phyloP scores from a whole-genome alignment of 768 basidiomycete genomes.

The Serendipita sp. region DNA sequence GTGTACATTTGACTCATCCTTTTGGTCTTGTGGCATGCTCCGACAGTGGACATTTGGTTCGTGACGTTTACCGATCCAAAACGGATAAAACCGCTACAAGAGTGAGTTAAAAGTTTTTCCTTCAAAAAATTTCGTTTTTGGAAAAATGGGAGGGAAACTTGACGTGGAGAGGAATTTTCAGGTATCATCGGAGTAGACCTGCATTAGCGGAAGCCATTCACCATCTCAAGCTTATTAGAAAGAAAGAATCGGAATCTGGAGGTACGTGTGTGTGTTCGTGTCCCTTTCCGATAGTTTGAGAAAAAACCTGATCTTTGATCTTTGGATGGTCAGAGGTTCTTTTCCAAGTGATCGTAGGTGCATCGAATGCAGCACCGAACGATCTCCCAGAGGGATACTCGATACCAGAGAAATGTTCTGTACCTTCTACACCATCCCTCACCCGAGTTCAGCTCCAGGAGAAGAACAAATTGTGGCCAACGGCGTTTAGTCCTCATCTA shows the following conservation, averaged over 20 bases:
- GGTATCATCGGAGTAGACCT: constrained; percentile 56
- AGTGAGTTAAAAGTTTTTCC: constrained; percentile 24
- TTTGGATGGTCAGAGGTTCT: neutral
- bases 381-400: constrained; percentile 34
- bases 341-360: constrained; percentile 7
- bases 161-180: too few relatives aligned
- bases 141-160: too few relatives aligned
- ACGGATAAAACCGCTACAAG: constrained; percentile 44
- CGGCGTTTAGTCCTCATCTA: constrained; percentile 47
- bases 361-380: constrained; percentile 35
- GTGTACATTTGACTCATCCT: too few relatives aligned
- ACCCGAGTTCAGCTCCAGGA: constrained; percentile 46
- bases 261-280: neutral
- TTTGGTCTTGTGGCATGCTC: too few relatives aligned
- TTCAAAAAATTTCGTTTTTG: neutral
- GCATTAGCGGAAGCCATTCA: constrained; percentile 47
- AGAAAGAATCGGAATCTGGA: neutral
- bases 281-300: neutral
- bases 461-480: constrained; percentile 78
- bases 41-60: constrained; percentile 64
- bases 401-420: constrained; percentile 30
- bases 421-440: constrained; percentile 53
- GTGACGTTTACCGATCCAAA: constrained; percentile 53
- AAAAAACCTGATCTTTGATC: too few relatives aligned
- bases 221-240: constrained; percentile 57